These are phyloP conservation scores for Pichia norvegensis DNA, from an alignment of 1,139 yeast species.

Conservation along the genomic window DNA sequence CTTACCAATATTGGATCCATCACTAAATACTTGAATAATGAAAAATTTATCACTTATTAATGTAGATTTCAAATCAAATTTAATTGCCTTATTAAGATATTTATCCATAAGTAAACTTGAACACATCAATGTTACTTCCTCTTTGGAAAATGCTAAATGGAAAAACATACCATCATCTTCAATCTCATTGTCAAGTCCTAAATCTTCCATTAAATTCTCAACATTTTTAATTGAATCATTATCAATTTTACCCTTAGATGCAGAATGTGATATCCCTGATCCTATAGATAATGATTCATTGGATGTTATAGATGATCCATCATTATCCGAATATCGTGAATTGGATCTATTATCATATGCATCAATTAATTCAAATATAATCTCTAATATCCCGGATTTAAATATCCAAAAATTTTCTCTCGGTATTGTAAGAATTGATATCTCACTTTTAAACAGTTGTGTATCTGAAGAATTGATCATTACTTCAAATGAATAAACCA, in stretches of 20 bases:
- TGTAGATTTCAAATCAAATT: conserved; percentile 19
- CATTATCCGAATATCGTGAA: conserved; percentile 15
- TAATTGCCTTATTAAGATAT: conserved; percentile 19
- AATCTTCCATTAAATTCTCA: conserved; percentile 1
- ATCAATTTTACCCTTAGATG: neutral
- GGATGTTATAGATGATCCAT: conserved; percentile 6
- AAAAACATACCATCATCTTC: conserved; percentile 34
- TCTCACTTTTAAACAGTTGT: conserved; percentile 37
- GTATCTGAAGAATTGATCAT: conserved; percentile 34
- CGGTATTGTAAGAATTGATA: conserved; percentile 43
- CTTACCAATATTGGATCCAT: conserved; percentile 49
- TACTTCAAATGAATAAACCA: neutral
- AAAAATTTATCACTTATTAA: conserved; percentile 43
- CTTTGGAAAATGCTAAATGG: conserved; percentile 47
- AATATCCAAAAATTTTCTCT: conserved; percentile 45
- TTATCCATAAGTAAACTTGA: conserved; percentile 24
- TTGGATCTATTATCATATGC: conserved; percentile 16
- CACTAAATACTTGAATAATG: conserved; percentile 54
- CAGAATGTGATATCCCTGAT: neutral
- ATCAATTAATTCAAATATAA: conserved; percentile 28
- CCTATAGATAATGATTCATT: neutral
- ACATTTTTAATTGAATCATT: conserved; percentile 2
- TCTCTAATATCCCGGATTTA: conserved; percentile 37
- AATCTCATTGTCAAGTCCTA: neutral
- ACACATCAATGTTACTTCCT: conserved; percentile 46